A percentile compares a stretch with the other conserved stretches of the same genome.
phyloP scores from a whole-genome alignment of 2,329 filamentous ascomycete species.

The Claviceps sp. region DNA sequence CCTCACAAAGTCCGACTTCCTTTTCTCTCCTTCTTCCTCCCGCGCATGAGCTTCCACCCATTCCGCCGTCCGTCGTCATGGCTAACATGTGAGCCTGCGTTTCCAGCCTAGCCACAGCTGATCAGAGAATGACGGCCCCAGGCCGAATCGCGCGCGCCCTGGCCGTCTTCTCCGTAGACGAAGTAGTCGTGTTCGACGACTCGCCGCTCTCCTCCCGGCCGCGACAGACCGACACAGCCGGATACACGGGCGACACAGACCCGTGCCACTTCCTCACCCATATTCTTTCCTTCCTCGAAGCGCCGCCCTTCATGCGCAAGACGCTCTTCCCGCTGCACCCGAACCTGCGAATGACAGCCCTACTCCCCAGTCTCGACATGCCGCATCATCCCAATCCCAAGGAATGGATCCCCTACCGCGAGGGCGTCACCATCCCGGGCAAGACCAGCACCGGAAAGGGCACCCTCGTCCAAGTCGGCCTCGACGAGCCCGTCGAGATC shows the following conservation, averaged over 20 bases:
- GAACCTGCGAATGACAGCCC: constrained; percentile 60
- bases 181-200: constrained; percentile 73
- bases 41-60: background rate
- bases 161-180: constrained; percentile 73
- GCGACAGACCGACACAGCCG: constrained; percentile 32
- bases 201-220: constrained; percentile 33
- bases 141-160: constrained; percentile 69
- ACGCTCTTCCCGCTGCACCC: constrained; percentile 65
- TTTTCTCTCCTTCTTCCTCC: background rate
- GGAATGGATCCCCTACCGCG: constrained; percentile 69
- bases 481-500: constrained; percentile 42
- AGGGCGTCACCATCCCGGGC: constrained; percentile 52
- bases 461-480: constrained; percentile 45
- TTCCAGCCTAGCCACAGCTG: constrained; percentile 52
- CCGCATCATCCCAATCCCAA: constrained; percentile 66
- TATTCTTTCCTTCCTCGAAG: constrained; percentile 69
- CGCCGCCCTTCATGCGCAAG: constrained; percentile 68
- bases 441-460: constrained; percentile 27
- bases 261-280: constrained; percentile 71
- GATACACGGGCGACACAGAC: constrained; percentile 57
- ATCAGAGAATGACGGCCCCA: constrained; percentile 60
- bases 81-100: background rate
- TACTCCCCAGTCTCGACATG: constrained; percentile 68
- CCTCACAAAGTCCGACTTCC: constrained; percentile 47
- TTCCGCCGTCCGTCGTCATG: background rate